phyloP scores from a whole-genome alignment of 441 rosid species.

The Eruca vesicaria region DNA sequence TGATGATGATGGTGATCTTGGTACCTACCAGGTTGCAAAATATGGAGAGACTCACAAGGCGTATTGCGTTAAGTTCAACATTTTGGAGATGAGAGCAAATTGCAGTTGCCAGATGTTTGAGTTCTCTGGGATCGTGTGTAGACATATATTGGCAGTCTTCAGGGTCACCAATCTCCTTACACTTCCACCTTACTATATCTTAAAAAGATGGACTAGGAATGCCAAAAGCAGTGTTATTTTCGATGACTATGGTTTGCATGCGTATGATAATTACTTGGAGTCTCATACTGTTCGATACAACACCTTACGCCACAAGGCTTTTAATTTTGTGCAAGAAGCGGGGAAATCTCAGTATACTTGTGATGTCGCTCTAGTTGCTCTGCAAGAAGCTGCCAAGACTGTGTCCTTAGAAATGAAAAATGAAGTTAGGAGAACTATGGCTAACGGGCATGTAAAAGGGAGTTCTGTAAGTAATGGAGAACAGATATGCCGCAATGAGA shows the following conservation, averaged over 20 bases:
- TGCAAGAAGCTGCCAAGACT: conserved; percentile 71
- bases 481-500: conserved; percentile 27
- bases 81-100: conserved; percentile 77
- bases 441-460: conserved; percentile 49
- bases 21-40: conserved; percentile 74
- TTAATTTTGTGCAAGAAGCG: conserved; percentile 75
- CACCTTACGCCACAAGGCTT: conserved; percentile 75
- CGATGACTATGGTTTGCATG: conserved; percentile 58
- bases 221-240: conserved; percentile 77
- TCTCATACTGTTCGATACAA: conserved; percentile 75
- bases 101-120: conserved; percentile 98
- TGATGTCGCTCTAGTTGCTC: conserved; percentile 53
- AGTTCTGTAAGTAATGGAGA: conserved; percentile 36
- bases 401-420: conserved; percentile 58
- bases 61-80: conserved; percentile 67
- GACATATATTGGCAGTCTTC: conserved; percentile 88
- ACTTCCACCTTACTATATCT: conserved; percentile 75
- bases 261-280: conserved; percentile 62
- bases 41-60: conserved; percentile 83
- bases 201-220: conserved; percentile 95
- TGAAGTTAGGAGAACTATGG: conserved; percentile 43
- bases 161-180: conserved; percentile 95
- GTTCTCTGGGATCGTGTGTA: conserved; percentile 89
- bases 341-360: conserved; percentile 55
- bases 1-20: conserved; percentile 67